These are phyloP conservation scores for Penicillium goetzii DNA, from an alignment of 495 filamentous ascomycete genomes.

Conservation along the genomic window DNA sequence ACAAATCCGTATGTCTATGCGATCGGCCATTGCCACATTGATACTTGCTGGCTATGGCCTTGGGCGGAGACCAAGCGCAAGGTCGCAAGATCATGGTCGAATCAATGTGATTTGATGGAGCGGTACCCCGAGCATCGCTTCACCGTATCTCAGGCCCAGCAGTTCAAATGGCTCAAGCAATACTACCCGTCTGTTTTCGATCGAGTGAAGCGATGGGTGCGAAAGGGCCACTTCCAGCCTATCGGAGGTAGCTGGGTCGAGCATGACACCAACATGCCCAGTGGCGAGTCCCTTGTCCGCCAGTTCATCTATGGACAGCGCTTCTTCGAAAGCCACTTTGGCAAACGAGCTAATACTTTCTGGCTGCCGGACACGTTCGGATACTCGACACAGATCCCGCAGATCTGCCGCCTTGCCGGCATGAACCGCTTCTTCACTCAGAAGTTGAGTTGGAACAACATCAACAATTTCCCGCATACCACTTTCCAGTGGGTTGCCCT, in stretches of 20 bases:
- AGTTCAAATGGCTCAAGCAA: slow-evolving; percentile 95
- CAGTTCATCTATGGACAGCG: slow-evolving; percentile 95
- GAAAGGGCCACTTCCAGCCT: slow-evolving; percentile 87
- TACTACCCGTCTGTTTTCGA: slow-evolving; percentile 87
- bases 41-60: slow-evolving; percentile 98
- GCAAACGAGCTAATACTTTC: slow-evolving; percentile 85
- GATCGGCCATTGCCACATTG: slow-evolving; percentile 96
- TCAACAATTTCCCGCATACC: slow-evolving; percentile 98
- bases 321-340: slow-evolving; percentile 93
- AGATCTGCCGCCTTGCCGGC: slow-evolving; percentile 86
- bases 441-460: slow-evolving; percentile 96
- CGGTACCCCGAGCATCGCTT: slow-evolving; percentile 94
- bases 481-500: slow-evolving; percentile 98
- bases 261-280: slow-evolving; percentile 96
- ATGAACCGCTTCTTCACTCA: slow-evolving; percentile 98
- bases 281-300: slow-evolving; percentile 91
- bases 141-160: slow-evolving; percentile 88
- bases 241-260: slow-evolving; percentile 99
- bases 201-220: slow-evolving; percentile 86
- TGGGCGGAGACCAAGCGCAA: slow-evolving; percentile 99
- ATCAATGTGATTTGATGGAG: slow-evolving; percentile 92
- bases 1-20: slow-evolving; percentile 77
- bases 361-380: slow-evolving; percentile 99
- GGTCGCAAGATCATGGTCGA: slow-evolving; percentile 93
- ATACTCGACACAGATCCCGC: slow-evolving; percentile 92